Conservation (phyloP, 2,329 filamentous ascomycete species). For the Claviceps sp. region DNA sequence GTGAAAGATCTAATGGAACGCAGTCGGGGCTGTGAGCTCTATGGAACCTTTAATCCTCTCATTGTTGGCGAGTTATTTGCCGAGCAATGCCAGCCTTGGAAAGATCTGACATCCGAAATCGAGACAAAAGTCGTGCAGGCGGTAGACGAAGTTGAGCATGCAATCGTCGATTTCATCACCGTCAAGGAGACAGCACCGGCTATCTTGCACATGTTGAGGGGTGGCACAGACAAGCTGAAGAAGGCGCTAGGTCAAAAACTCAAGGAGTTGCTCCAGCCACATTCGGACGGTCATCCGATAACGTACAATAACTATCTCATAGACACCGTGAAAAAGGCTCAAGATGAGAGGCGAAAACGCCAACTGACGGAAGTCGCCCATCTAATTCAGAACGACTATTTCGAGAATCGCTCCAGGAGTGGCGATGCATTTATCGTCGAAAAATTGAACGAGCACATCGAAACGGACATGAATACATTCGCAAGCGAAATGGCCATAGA, state of each 20-base stretch:
- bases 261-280: constrained; percentile 1
- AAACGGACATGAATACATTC: constrained; percentile 2
- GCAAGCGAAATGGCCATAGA: constrained; percentile 15
- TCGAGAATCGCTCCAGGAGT: too few species aligned
- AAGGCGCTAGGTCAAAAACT: constrained; percentile 15
- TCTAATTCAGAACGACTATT: background rate
- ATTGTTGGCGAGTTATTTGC: constrained; percentile 46
- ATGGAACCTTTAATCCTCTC: constrained; percentile 46
- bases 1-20: constrained; percentile 10
- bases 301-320: constrained; percentile 39
- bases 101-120: constrained; percentile 23
- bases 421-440: background rate
- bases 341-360: constrained; percentile 5
- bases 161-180: constrained; percentile 7
- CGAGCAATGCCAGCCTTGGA: constrained; percentile 46
- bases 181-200: constrained; percentile 7
- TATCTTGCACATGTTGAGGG: constrained; percentile 9
- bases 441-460: background rate
- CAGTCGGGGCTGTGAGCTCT: constrained; percentile 34
- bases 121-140: constrained; percentile 2
- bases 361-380: background rate
- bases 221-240: constrained; percentile 10
- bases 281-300: constrained; percentile 27
- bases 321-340: constrained; percentile 21
- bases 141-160: constrained; percentile 2